phyloP scores from a whole-genome alignment of 306 rosid genomes.

The Datisca glomerata region DNA sequence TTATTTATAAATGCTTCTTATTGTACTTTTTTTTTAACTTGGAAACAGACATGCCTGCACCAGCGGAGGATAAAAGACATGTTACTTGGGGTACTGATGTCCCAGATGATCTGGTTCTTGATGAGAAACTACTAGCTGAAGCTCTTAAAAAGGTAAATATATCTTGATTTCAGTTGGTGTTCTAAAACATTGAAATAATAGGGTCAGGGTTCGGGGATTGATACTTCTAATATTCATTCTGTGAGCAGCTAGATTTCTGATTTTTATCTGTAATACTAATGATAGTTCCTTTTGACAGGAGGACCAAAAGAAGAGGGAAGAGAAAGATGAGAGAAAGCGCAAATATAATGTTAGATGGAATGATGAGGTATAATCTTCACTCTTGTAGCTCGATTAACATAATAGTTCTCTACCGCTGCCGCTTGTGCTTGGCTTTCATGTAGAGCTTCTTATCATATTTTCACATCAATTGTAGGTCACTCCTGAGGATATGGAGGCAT shows the following conservation, averaged over 20 bases:
- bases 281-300: slow-evolving; percentile 21
- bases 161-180: too few species aligned
- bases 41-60: slow-evolving; percentile 26
- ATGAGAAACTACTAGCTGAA: slow-evolving; percentile 37
- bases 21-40: background rate
- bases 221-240: too few species aligned
- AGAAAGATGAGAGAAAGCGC: slow-evolving; percentile 50
- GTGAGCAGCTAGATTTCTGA: too few species aligned
- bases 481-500: slow-evolving; percentile 41
- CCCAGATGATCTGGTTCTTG: slow-evolving; percentile 45
- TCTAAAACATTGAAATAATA: background rate
- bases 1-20: too few species aligned
- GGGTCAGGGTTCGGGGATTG: too few species aligned
- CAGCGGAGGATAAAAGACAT: slow-evolving; percentile 39
- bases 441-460: too few species aligned
- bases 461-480: slow-evolving; percentile 41
- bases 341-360: slow-evolving; percentile 45
- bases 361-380: slow-evolving; percentile 22
- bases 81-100: slow-evolving; percentile 67
- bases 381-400: background rate
- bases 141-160: slow-evolving; percentile 41
- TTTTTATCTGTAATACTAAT: too few species aligned
- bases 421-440: background rate
- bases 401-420: background rate
- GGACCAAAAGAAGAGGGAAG: slow-evolving; percentile 48